A percentile compares a stretch with the other conserved stretches of the same genome.
phyloP scores from a whole-genome alignment of 148 eudicot genomes.

The Agrostemma githago region DNA sequence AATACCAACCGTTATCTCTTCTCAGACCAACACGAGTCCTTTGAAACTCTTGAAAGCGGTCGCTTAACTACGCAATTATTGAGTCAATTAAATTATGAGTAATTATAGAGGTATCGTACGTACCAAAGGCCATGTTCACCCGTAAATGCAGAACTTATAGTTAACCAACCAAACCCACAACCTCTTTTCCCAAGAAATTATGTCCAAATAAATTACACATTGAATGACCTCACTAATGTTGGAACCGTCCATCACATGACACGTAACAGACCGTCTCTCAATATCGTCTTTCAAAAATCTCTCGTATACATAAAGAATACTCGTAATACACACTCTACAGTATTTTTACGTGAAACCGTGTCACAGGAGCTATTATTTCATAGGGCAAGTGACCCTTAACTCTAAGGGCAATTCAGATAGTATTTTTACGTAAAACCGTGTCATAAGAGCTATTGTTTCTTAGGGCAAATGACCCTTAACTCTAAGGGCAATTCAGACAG shows the following conservation, averaged over 20 bases:
- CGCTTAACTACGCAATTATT: neutral
- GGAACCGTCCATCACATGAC: constrained; percentile 13
- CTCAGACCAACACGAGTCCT: neutral
- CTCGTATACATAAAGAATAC: too few species aligned
- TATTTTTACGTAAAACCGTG: too few species aligned
- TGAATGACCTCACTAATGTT: constrained; percentile 2
- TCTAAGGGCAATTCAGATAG: too few species aligned
- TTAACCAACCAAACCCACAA: constrained; percentile 11
- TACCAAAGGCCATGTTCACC: neutral
- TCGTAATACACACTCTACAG: too few species aligned
- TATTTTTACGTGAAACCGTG: too few species aligned
- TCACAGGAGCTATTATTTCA: too few species aligned
- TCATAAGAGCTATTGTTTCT: too few species aligned
- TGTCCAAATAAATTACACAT: neutral
- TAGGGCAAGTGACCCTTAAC: too few species aligned
- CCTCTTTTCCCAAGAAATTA: neutral
- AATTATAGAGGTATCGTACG: too few species aligned
- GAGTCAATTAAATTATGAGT: neutral
- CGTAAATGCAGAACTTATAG: neutral
- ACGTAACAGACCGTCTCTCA: too few species aligned
- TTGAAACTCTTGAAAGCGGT: neutral
- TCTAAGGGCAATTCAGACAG: constrained; percentile 6
- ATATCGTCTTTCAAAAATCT: too few species aligned
- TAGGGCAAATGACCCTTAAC: constrained; percentile 1
- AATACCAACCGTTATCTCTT: neutral